phyloP scores from a whole-genome alignment of 176 grass and related monocot genomes.

The Themeda triandra region DNA sequence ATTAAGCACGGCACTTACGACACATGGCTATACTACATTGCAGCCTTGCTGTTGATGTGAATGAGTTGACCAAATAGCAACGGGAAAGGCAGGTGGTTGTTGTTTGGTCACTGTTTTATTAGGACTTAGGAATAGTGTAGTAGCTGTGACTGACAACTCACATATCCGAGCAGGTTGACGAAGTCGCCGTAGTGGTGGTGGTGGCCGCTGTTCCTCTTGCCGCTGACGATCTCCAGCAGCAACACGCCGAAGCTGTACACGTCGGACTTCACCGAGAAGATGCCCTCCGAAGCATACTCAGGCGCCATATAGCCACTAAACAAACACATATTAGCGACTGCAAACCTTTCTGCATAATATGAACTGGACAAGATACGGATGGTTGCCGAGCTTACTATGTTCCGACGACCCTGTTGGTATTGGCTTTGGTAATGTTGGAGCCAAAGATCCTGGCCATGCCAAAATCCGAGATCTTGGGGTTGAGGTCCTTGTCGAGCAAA shows the following conservation, averaged over 20 bases:
- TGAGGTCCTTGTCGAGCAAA: constrained; percentile 26
- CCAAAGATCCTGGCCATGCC: constrained; percentile 45
- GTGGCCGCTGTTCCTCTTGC: constrained; percentile 39
- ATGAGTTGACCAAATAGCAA: neutral
- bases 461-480: constrained; percentile 54
- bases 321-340: neutral
- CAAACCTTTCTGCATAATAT: neutral
- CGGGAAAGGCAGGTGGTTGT: neutral
- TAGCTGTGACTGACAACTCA: neutral
- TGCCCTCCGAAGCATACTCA: constrained; percentile 48
- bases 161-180: constrained; percentile 40
- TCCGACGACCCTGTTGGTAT: constrained; percentile 51
- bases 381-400: neutral
- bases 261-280: constrained; percentile 78
- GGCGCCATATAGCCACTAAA: constrained; percentile 61
- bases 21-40: neutral
- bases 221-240: constrained; percentile 52
- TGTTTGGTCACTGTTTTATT: neutral
- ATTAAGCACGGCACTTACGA: neutral
- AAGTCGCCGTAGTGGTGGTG: constrained; percentile 25
- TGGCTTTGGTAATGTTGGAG: constrained; percentile 41
- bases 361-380: neutral
- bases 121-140: no score
- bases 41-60: neutral
- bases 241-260: constrained; percentile 86